Evolutionary conservation across 2,329 filamentous ascomycete genomes (phyloP).

Genomic region (Penicillium griseofulvum): DNA sequence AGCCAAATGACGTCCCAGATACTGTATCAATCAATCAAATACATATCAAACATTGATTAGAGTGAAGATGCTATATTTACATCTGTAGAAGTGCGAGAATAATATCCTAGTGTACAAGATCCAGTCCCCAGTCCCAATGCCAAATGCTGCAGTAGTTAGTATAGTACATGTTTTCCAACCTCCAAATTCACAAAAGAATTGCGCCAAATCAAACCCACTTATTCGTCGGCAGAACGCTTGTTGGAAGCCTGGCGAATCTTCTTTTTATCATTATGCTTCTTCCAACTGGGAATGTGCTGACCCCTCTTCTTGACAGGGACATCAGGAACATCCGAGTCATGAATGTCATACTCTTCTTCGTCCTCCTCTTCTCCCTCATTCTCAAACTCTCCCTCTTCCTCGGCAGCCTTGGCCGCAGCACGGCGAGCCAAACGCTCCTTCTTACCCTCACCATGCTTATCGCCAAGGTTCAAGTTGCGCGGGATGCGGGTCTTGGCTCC

Average conservation of each 20-base stretch:
- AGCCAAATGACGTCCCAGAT: not conserved
- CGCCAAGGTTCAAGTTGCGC: slow-evolving; percentile 61
- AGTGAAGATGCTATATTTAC: slow-evolving; percentile 29
- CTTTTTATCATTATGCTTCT: slow-evolving; percentile 46
- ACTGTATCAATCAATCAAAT: not conserved
- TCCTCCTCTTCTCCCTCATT: slow-evolving; percentile 28
- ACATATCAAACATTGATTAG: slow-evolving; percentile 2
- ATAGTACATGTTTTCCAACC: slow-evolving; percentile 11
- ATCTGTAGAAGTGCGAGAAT: slow-evolving; percentile 17
- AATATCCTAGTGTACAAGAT: slow-evolving; percentile 20
- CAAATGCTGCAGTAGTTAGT: slow-evolving; percentile 10
- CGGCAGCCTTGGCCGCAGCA: slow-evolving; percentile 26
- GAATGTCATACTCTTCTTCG: slow-evolving; percentile 27
- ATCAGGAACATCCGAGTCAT: slow-evolving; percentile 18
- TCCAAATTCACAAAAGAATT: not conserved
- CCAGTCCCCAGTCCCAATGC: slow-evolving; percentile 10
- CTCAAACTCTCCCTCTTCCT: slow-evolving; percentile 21
- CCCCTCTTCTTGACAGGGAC: slow-evolving; percentile 33
- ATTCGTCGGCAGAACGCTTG: slow-evolving; percentile 26
- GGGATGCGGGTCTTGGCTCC: slow-evolving; percentile 80
- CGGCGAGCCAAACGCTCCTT: slow-evolving; percentile 42
- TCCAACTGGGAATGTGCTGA: slow-evolving; percentile 40
- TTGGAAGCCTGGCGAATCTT: slow-evolving; percentile 43
- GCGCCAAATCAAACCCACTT: slow-evolving; percentile 5
- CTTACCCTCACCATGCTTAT: slow-evolving; percentile 40